Percentiles rank a stretch among this genome's conserved stretches.
These are phyloP conservation scores for Mycena leptocephala DNA, from an alignment of 768 basidiomycete genomes.

Conservation along the genomic window DNA sequence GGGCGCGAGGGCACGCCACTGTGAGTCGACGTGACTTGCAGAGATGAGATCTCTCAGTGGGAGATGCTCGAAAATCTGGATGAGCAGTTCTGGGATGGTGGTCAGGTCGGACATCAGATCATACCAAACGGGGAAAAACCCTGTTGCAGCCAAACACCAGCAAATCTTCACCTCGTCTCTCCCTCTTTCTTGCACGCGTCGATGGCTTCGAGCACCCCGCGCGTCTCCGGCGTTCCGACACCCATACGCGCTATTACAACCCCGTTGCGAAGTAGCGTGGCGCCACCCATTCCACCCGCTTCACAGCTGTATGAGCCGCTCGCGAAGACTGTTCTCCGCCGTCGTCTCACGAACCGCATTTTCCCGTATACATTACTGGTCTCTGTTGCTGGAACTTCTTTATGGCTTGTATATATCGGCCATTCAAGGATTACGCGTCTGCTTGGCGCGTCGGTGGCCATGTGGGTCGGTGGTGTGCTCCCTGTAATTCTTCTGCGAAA, in stretches of 20 bases:
- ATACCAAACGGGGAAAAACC: too few relatives aligned
- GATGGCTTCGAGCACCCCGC: background rate
- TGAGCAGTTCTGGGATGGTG: conserved; percentile 22
- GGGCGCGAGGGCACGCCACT: conserved; percentile 22
- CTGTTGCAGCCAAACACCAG: background rate
- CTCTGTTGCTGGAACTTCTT: conserved; percentile 59
- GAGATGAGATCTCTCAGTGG: conserved; percentile 23
- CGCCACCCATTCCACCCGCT: conserved; percentile 72
- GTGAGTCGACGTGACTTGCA: conserved; percentile 7
- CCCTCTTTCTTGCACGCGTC: background rate
- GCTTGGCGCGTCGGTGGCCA: conserved; percentile 50
- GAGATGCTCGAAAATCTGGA: conserved; percentile 19
- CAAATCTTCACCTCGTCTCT: too few relatives aligned
- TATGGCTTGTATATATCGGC: conserved; percentile 60
- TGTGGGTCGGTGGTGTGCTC: conserved; percentile 69
- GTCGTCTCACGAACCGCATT: conserved; percentile 70
- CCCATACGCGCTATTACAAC: conserved; percentile 68
- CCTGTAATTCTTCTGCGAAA: conserved; percentile 76
- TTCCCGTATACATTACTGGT: conserved; percentile 67
- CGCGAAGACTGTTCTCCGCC: conserved; percentile 73
- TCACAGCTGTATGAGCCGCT: conserved; percentile 77
- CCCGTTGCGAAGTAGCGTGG: conserved; percentile 61
- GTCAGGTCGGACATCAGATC: too few relatives aligned
- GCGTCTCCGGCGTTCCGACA: conserved; percentile 33
- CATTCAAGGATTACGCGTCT: conserved; percentile 37